Percentiles rank a stretch among this genome's conserved stretches.
Evolutionary conservation across 2,329 filamentous ascomycete species (phyloP).

Genomic region (Cryphonectria radicalis): DNA sequence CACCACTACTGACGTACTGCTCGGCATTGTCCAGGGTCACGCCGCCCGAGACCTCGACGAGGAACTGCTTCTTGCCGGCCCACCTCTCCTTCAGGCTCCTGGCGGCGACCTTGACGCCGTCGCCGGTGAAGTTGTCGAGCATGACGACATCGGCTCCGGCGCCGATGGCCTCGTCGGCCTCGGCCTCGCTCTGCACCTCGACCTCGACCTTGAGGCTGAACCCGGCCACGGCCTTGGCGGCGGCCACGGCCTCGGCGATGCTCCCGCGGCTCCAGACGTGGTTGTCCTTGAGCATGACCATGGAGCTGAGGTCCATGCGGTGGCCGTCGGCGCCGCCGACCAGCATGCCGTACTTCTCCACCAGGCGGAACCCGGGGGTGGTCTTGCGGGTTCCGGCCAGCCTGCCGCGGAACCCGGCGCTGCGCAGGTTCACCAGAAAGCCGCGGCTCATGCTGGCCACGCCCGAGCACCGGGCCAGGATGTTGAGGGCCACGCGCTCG

Average conservation of each 20-base stretch:
- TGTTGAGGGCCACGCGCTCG: conserved; percentile 90
- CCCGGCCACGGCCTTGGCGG: conserved; percentile 82
- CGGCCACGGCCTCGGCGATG: conserved; percentile 82
- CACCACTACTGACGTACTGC: conserved; percentile 76
- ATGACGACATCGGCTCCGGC: conserved; percentile 96
- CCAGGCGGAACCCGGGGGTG: conserved; percentile 90
- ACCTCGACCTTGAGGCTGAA: conserved; percentile 96
- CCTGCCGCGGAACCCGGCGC: conserved; percentile 76
- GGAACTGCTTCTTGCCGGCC: conserved; percentile 72
- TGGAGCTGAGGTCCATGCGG: conserved; percentile 85
- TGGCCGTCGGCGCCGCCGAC: conserved; percentile 92
- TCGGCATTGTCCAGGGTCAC: conserved; percentile 83
- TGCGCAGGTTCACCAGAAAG: conserved; percentile 60
- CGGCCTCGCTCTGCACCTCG: conserved; percentile 84
- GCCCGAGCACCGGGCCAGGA: conserved; percentile 87
- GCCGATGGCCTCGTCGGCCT: conserved; percentile 88
- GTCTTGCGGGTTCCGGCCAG: conserved; percentile 97
- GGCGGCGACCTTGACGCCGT: conserved; percentile 76
- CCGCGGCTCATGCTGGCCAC: conserved; percentile 73
- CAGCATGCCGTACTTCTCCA: conserved; percentile 98
- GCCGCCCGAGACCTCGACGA: conserved; percentile 92
- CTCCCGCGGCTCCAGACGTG: conserved; percentile 91
- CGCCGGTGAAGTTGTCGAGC: conserved; percentile 91
- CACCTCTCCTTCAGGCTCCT: conserved; percentile 78
- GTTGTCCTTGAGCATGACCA: conserved; percentile 99